Conservation (phyloP, 495 filamentous ascomycete species). For the Xylaria castorea region DNA sequence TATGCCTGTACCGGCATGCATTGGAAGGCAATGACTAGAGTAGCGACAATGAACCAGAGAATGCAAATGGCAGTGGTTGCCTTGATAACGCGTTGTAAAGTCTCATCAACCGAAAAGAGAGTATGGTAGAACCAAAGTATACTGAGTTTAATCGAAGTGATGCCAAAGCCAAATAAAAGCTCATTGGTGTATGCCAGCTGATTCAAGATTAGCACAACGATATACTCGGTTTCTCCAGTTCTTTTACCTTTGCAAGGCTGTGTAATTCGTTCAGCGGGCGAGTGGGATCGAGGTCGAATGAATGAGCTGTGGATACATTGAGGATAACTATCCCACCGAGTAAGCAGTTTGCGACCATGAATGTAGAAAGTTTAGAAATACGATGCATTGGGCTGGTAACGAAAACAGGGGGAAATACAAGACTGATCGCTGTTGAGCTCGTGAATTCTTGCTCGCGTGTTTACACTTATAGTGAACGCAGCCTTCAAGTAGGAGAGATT, state of each 20-base stretch:
- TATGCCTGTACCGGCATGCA: conserved; percentile 33
- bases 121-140: conserved; percentile 25
- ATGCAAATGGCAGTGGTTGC: background rate
- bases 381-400: background rate
- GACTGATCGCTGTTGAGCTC: background rate
- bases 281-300: conserved; percentile 5
- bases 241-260: conserved; percentile 11
- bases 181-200: conserved; percentile 1
- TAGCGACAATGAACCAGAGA: conserved; percentile 23
- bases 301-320: conserved; percentile 13
- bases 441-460: background rate
- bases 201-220: background rate
- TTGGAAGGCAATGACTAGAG: conserved; percentile 33
- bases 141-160: conserved; percentile 18
- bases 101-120: background rate
- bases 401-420: background rate
- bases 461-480: background rate
- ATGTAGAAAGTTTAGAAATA: background rate
- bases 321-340: conserved; percentile 4
- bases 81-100: background rate
- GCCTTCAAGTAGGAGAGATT: background rate
- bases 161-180: conserved; percentile 6
- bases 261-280: background rate
- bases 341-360: background rate
- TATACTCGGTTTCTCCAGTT: background rate